Percentiles rank a stretch among this genome's conserved stretches.
Conservation (phyloP, 2,329 filamentous ascomycete genomes). For the Aurifilum marmelostoma region DNA sequence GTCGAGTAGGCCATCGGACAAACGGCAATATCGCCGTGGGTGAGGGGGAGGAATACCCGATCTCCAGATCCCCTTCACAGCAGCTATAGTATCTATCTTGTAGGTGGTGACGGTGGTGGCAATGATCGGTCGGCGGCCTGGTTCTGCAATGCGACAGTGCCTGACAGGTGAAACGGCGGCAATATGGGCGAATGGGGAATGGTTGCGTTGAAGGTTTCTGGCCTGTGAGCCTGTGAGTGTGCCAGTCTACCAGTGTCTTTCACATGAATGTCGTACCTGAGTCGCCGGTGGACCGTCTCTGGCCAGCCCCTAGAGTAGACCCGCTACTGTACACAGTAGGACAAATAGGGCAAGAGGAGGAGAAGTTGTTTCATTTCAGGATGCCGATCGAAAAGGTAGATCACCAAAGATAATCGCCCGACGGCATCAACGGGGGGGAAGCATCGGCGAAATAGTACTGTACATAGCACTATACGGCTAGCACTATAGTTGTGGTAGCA, state of each 20-base stretch:
- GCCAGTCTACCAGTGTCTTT: neutral
- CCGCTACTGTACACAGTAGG: neutral
- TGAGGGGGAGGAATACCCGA: neutral
- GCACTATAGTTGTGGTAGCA: neutral
- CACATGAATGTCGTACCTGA: neutral
- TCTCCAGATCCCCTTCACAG: neutral
- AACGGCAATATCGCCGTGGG: neutral
- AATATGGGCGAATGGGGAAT: slow-evolving; percentile 1
- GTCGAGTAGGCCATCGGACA: neutral
- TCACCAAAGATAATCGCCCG: neutral
- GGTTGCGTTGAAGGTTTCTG: neutral
- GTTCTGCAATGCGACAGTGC: neutral
- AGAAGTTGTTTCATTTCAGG: neutral
- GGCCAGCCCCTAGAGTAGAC: neutral
- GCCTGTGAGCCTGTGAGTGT: neutral
- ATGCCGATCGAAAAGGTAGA: slow-evolving; percentile 3
- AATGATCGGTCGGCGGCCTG: neutral
- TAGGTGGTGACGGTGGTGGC: neutral
- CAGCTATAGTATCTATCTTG: neutral
- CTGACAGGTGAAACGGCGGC: slow-evolving; percentile 1
- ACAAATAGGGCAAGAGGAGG: neutral
- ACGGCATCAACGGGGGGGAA: neutral
- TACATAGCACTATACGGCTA: neutral
- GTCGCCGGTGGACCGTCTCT: neutral
- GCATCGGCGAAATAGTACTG: neutral